Conservation (phyloP, 768 basidiomycete species). For the Termitomyces sp. region DNA sequence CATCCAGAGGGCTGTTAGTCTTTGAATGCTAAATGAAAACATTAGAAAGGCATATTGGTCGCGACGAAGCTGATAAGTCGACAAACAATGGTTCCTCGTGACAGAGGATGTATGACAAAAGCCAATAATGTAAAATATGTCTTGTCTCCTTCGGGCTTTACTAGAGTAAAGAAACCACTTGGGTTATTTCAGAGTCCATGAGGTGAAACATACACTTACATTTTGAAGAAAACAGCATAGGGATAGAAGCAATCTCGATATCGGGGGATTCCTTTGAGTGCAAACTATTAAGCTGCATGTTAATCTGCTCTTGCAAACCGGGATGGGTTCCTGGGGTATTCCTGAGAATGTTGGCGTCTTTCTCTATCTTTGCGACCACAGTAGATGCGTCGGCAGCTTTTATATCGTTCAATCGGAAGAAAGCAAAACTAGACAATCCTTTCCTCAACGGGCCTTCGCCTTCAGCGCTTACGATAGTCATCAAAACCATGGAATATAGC, state of each 20-base stretch:
- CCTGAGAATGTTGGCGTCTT: conserved; percentile 19
- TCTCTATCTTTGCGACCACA: conserved; percentile 16
- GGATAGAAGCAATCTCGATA: conserved; percentile 19
- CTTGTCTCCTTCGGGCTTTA: conserved; percentile 30
- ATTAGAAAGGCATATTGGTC: not conserved
- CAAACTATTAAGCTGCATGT: conserved; percentile 26
- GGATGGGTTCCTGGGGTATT: conserved; percentile 19
- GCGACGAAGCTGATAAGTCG: not conserved
- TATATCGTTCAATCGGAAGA: conserved; percentile 18
- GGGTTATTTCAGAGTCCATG: not conserved
- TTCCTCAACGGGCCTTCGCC: conserved; percentile 19
- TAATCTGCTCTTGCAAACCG: conserved; percentile 33
- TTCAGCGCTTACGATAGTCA: conserved; percentile 11
- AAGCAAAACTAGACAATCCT: conserved; percentile 22
- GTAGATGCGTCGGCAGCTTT: conserved; percentile 12
- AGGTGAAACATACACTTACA: not conserved
- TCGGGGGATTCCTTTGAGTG: conserved; percentile 19
- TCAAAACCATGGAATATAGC: not conserved
- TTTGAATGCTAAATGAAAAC: conserved; percentile 19
- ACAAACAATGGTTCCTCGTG: conserved; percentile 43
- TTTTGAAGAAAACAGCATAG: conserved; percentile 16
- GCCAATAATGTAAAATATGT: conserved; percentile 33
- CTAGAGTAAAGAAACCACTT: conserved; percentile 10
- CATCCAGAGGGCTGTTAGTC: conserved; percentile 25
- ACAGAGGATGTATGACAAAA: conserved; percentile 38